Percentiles rank a stretch among this genome's conserved stretches.
Conservation (phyloP, 495 filamentous ascomycete species). For the Aspergillus sparsus region DNA sequence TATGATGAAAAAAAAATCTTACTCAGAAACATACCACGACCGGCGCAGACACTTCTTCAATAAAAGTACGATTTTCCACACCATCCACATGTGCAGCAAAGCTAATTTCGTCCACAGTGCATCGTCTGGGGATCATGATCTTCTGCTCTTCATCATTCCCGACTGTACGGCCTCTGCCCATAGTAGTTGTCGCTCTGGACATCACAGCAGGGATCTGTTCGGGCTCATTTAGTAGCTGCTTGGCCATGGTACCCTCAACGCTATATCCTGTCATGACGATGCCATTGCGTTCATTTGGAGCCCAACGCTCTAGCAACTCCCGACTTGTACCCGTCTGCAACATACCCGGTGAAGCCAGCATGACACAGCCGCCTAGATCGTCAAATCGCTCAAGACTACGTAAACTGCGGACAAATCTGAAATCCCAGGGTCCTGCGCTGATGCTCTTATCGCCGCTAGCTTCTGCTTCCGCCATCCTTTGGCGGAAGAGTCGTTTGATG, state of each 20-base stretch:
- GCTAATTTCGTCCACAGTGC: constrained; percentile 86
- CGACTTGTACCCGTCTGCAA: constrained; percentile 91
- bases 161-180: constrained; percentile 54
- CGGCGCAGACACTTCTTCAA: constrained; percentile 85
- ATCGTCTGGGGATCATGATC: constrained; percentile 88
- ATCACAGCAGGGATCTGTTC: constrained; percentile 92
- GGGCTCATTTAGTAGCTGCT: constrained; percentile 88
- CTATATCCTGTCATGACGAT: constrained; percentile 97
- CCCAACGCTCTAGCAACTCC: constrained; percentile 92
- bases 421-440: constrained; percentile 90
- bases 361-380: constrained; percentile 92
- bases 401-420: constrained; percentile 84
- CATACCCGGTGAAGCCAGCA: constrained; percentile 98
- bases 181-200: constrained; percentile 62
- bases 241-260: constrained; percentile 98
- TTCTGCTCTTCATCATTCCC: constrained; percentile 66
- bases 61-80: constrained; percentile 91
- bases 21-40: constrained; percentile 71
- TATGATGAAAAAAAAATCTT: no score
- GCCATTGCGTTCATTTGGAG: constrained; percentile 90
- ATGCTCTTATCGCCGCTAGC: constrained; percentile 69
- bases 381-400: constrained; percentile 94
- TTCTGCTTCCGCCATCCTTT: constrained; percentile 85
- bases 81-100: constrained; percentile 98
- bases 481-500: constrained; percentile 85